These are phyloP conservation scores for Lipomyces sp. DNA, from an alignment of 805 yeast species.

Conservation along the genomic window DNA sequence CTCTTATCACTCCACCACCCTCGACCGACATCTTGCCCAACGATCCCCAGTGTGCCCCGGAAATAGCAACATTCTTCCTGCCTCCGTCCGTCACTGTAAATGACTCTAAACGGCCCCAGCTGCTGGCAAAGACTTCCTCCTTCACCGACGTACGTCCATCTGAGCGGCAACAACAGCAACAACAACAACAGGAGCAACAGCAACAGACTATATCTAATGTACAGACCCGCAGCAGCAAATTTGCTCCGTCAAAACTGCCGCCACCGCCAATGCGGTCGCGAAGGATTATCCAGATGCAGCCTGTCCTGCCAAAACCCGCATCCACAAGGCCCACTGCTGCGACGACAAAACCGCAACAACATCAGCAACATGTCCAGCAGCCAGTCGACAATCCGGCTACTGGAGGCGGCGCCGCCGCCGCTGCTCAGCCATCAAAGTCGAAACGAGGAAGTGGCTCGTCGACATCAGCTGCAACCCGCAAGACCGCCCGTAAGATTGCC, in stretches of 20 bases:
- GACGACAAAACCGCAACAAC: neutral
- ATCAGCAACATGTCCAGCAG: neutral
- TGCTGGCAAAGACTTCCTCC: neutral
- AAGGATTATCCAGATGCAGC: slow-evolving; percentile 36
- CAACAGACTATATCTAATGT: neutral
- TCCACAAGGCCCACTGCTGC: slow-evolving; percentile 9
- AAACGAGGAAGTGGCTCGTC: slow-evolving; percentile 19
- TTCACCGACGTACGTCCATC: slow-evolving; percentile 3
- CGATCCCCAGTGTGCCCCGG: slow-evolving; percentile 24
- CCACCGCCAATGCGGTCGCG: slow-evolving; percentile 38
- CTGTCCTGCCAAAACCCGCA: slow-evolving; percentile 33
- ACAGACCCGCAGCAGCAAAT: slow-evolving; percentile 13
- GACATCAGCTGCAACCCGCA: slow-evolving; percentile 38
- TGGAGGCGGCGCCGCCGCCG: neutral
- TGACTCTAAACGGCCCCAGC: neutral
- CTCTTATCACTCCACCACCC: slow-evolving; percentile 36
- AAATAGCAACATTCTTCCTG: slow-evolving; percentile 25
- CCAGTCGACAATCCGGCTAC: neutral
- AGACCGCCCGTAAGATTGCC: slow-evolving; percentile 57
- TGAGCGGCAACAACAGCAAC: slow-evolving; percentile 6
- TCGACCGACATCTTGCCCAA: slow-evolving; percentile 34
- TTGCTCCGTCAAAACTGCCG: slow-evolving; percentile 26
- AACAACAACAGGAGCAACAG: neutral
- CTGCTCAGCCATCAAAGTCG: neutral
- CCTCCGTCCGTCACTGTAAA: slow-evolving; percentile 26